These are phyloP conservation scores for Rhytidiadelphus loreus DNA, from an alignment of 225 moss, liverwort and hornwort genomes.

Conservation along the genomic window DNA sequence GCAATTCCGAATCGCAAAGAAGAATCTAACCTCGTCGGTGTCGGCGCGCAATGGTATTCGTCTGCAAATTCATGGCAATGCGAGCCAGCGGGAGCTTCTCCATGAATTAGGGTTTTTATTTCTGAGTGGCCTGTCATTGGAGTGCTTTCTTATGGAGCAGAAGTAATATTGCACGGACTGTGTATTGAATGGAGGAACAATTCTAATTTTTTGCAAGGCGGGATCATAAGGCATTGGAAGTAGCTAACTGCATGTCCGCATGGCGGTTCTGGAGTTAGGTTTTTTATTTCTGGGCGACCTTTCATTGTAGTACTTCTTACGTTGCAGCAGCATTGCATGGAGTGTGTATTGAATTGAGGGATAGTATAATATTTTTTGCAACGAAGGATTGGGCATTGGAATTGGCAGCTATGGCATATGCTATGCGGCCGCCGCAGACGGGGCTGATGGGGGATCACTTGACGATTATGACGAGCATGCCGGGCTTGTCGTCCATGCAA, in stretches of 20 bases:
- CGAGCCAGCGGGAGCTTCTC: not conserved
- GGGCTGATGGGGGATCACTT: slow-evolving; percentile 40
- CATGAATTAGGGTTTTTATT: not conserved
- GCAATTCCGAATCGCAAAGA: not conserved
- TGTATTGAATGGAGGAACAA: not conserved
- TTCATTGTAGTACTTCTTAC: not conserved
- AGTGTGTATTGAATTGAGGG: not conserved
- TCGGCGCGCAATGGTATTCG: not conserved
- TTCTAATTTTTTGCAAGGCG: no score
- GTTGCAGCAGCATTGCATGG: not conserved
- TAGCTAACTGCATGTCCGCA: not conserved
- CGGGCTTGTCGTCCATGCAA: slow-evolving; percentile 16
- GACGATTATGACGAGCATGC: slow-evolving; percentile 41
- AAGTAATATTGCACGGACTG: not conserved
- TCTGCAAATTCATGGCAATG: not conserved
- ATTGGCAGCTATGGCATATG: slow-evolving; percentile 9
- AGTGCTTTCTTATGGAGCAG: not conserved
- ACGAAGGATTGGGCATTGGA: not conserved
- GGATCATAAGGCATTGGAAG: not conserved
- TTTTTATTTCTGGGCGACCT: not conserved
- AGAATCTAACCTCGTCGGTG: no score
- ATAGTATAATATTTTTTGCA: not conserved
- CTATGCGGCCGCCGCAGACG: slow-evolving; percentile 13
- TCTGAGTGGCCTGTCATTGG: not conserved
- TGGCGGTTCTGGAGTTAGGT: not conserved